Base-by-base conservation (phyloP, 1,284 basidiomycete species). In the Rhizoctonia solani region DNA sequence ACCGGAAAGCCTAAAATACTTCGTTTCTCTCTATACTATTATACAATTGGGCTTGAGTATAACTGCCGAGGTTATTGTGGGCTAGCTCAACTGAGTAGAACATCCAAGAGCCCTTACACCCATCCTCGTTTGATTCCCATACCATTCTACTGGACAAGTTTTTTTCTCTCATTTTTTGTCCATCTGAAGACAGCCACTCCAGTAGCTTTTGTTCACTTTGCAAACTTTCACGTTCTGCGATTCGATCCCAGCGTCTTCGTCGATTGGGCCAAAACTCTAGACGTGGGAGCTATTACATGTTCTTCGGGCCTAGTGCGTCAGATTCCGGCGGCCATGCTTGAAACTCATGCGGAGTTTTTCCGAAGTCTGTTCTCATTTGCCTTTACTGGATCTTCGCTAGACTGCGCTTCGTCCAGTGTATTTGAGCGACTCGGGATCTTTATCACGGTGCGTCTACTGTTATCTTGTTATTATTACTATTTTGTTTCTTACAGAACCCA, bases 1-100 rank as follows among this genome's bases (percentile, higher is more conserved):
- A 49, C 44, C 14, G 14, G 6, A 9, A 47, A 19, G 21, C 29
- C 56, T 9, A 59, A 59, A 21, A 25, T 59, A 9, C 27, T 59
- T 30, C 27, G 56, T 14, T 59, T 59, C 30, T 59, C 56, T 19
- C 23, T 59, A 14, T 30, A 59, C 14, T 59, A 30, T 29, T 59
- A 59, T 19, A 59, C 56, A 6, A 4, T 59, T 34, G 44, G 44
- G n/a, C 56, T 47, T 14, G 14, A 25, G 8, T 47, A 4, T 5
- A 49, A 59, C 29, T 47, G 56, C 14, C 42, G 23, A n/a, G 21
- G 23, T 6, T 19, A 49, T 19, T 44, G 46, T 14, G 41, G 5
- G 21, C 30, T n/a, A 11, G 37, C 27, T 34, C 42, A 8, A 39
- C 37, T 8, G 14, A 4, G 14, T 1, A 2, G 11, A 11, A 49